phyloP scores from a whole-genome alignment of 306 rosid species.

The Acmispon strigosus region DNA sequence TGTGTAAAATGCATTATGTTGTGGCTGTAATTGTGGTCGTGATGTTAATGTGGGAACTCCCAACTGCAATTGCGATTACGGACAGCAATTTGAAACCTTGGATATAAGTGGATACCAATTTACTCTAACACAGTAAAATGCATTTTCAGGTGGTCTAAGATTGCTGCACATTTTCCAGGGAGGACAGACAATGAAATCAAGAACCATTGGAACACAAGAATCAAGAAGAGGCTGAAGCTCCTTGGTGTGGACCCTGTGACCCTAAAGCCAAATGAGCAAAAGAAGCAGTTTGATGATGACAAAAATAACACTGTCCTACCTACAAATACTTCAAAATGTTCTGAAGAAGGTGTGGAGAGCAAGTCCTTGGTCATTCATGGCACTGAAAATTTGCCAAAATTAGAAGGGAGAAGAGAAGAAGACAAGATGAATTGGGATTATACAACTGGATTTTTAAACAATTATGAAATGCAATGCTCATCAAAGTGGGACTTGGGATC shows the following conservation, averaged over 20 bases:
- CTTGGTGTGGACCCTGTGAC: slow-evolving; percentile 61
- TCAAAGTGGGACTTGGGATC: slow-evolving; percentile 36
- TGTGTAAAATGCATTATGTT: too few species aligned
- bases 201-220: slow-evolving; percentile 86
- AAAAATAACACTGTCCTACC: neutral
- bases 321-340: slow-evolving; percentile 9
- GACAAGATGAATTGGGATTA: slow-evolving; percentile 18
- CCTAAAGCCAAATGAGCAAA: slow-evolving; percentile 30
- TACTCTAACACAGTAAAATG: neutral
- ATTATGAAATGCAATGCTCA: slow-evolving; percentile 29
- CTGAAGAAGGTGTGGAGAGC: slow-evolving; percentile 19
- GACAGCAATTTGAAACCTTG: too few species aligned
- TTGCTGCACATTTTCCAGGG: slow-evolving; percentile 84
- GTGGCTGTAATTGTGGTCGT: too few species aligned
- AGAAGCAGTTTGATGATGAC: slow-evolving; percentile 19
- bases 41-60: too few species aligned
- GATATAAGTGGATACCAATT: too few species aligned
- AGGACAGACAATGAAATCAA: slow-evolving; percentile 83
- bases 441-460: slow-evolving; percentile 19
- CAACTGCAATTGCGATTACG: too few species aligned
- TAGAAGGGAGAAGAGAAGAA: slow-evolving; percentile 11
- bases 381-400: neutral
- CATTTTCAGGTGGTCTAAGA: slow-evolving; percentile 75
- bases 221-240: slow-evolving; percentile 72
- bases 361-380: slow-evolving; percentile 10